These are phyloP conservation scores for Epichloe baconii DNA, from an alignment of 2,329 filamentous ascomycete genomes.

Conservation along the genomic window DNA sequence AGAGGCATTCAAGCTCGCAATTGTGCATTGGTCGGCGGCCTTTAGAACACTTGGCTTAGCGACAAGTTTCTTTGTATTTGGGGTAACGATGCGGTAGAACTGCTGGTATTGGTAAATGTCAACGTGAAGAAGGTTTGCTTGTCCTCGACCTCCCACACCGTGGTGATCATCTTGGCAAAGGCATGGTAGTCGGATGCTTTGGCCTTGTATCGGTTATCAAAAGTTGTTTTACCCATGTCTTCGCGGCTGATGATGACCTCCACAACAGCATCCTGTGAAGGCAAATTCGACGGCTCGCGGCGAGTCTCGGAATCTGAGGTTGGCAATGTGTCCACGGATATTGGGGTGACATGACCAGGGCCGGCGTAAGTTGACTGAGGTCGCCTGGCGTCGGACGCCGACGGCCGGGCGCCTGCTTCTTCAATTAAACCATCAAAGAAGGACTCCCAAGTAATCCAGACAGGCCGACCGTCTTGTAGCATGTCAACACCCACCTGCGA, in stretches of 20 bases:
- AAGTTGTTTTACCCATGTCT: slow-evolving; percentile 25
- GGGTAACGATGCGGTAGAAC: slow-evolving; percentile 23
- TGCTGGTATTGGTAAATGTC: slow-evolving; percentile 54
- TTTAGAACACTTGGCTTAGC: slow-evolving; percentile 29
- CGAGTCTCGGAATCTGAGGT: slow-evolving; percentile 20
- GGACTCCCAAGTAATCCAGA: slow-evolving; percentile 45
- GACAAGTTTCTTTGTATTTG: slow-evolving; percentile 23
- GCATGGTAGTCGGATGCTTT: slow-evolving; percentile 29
- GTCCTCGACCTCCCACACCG: slow-evolving; percentile 57
- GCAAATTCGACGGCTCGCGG: slow-evolving; percentile 11
- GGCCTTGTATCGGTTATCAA: slow-evolving; percentile 20
- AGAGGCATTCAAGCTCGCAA: slow-evolving; percentile 30
- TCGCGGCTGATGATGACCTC: slow-evolving; percentile 53
- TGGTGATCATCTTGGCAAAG: slow-evolving; percentile 64
- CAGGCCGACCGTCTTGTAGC: slow-evolving; percentile 50
- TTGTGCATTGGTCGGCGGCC: slow-evolving; percentile 32
- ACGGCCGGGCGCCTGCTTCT: slow-evolving; percentile 25
- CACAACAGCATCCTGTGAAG: slow-evolving; percentile 46
- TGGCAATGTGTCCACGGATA: slow-evolving; percentile 10
- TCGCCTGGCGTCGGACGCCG: slow-evolving; percentile 11
- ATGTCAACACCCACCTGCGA: slow-evolving; percentile 62
- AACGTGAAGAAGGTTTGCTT: slow-evolving; percentile 58
- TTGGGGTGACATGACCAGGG: slow-evolving; percentile 26
- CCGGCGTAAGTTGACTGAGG: slow-evolving; percentile 11
- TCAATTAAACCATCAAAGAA: slow-evolving; percentile 41